Evolutionary conservation across 441 rosid species (phyloP), one percentile per base, ranked within the genome.

Genomic region (Pelargonium cotyledonis): DNA sequence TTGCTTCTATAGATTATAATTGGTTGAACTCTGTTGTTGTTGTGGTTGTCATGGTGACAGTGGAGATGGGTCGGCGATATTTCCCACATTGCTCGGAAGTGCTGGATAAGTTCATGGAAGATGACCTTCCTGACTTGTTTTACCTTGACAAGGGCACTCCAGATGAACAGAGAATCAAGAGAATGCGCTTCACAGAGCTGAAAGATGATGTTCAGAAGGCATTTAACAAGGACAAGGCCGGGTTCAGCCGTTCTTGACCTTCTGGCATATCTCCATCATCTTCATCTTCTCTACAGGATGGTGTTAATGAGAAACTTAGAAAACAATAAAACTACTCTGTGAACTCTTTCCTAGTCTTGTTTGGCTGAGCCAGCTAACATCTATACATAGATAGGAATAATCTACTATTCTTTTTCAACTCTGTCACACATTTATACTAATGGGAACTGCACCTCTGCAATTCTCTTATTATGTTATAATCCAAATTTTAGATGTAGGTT

Each of bases 81-180:
- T 94, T 94, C 73, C 99, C 97, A 29, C 80, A 31, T 31, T 31
- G 38, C 38, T 31, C 38, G 6, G 38, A 31, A 31, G 76, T 91
- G 76, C 74, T 93, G 0, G 97, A 91, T 70, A 89, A 88, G 83
- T 86, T 84, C 81, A 85, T 86, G 88, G 96, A 90, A 70, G 97
- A 89, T 29, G 98, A 94, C 80, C 86, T 89, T 62, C 91, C 86
- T 0, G 98, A 94, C 64, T 70, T 85, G 73, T 78, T 83, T 58
- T 86, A 81, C 80, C 91, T 89, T 0, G 93, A 94, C 65, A 82
- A 73, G 62, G 96, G 94, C 65, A 78, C 83, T 4, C 78, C 57
- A 3, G 84, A 86, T 53, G 97, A 94, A 70, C 87, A 84, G 70
- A 80, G 79, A 72, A 38, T 77, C 65, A 91, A 88, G 86, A 82